Evolutionary conservation across 2,329 filamentous ascomycete species (phyloP), one percentile per base, ranked within the genome.

Genomic region (Calonectria montana): DNA sequence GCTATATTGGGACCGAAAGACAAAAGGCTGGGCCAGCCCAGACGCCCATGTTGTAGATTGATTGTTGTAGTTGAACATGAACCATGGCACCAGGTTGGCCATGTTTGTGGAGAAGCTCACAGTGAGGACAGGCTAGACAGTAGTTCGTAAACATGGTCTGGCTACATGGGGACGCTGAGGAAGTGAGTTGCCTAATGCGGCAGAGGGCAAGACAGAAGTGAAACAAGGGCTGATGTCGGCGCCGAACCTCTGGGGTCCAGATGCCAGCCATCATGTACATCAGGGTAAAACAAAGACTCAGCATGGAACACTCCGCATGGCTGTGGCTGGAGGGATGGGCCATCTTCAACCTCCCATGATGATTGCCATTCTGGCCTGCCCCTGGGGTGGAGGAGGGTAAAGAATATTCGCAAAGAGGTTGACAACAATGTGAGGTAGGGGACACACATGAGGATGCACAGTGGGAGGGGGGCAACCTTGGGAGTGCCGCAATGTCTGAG

Each of bases 191-290:
- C 76, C 76, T 61, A 61, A 77, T 76, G 61, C 64, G 74, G 70
- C 63, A 72, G 65, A 69, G 50, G 47, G 55, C 65, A 50, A 71
- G 55, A 64, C 57, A 43, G 41, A 35, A 67, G 67, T 69, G 63
- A 68, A 70, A 71, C 74, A 69, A 59, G 65, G 68, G 74, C 71
- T 76, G 74, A 73, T 78, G 69, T 73, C 62, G 69, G 65, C 71
- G 62, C 67, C 66, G 67, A 71, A 72, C 66, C 65, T 53, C 67
- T 68, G 43, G 76, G 77, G 73, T 77, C 77, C 74, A 75, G 77
- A 77, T 76, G 71, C 50, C 53, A 47, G 62, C 53, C 12, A 39
- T 63, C 63, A 62, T 43, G 53, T 70, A 61, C 45, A 67, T 37
- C 37, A 68, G 45, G 65, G 69, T 64, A 55, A 66, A 43, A 65